phyloP scores from a whole-genome alignment of 2,329 filamentous ascomycete species.

The Ophiocordyceps camponoti-rufipedis region DNA sequence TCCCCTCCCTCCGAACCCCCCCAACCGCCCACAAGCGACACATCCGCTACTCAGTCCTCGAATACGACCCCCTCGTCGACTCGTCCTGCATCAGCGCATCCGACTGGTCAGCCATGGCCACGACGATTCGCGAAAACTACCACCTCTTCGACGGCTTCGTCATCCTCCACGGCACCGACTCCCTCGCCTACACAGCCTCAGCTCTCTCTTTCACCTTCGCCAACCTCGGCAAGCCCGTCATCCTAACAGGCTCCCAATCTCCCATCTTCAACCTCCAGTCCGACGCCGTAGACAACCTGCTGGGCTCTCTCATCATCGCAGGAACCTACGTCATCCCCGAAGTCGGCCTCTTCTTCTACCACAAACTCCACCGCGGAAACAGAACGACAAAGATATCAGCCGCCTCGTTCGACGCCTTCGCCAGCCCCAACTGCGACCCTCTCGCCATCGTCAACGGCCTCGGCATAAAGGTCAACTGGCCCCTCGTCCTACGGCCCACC shows the following conservation, averaged over 20 bases:
- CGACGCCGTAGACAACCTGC: conserved; percentile 78
- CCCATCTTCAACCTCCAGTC: conserved; percentile 83
- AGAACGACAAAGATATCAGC: conserved; percentile 76
- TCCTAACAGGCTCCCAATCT: conserved; percentile 67
- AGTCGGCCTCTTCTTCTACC: conserved; percentile 86
- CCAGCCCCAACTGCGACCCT: conserved; percentile 69
- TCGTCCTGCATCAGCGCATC: conserved; percentile 76
- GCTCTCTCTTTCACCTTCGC: conserved; percentile 87
- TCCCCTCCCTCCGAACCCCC: conserved; percentile 62
- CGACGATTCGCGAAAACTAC: conserved; percentile 69
- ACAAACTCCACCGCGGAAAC: conserved; percentile 78
- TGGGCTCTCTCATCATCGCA: conserved; percentile 75
- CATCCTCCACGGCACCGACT: conserved; percentile 80
- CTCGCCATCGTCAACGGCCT: conserved; percentile 68
- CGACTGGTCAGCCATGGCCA: conserved; percentile 73
- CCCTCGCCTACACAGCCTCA: conserved; percentile 73
- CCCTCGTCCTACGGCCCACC: conserved; percentile 55
- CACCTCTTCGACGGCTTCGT: conserved; percentile 81
- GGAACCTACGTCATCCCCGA: conserved; percentile 87
- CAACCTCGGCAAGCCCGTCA: conserved; percentile 78
- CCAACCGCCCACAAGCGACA: conserved; percentile 63
- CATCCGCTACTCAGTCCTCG: conserved; percentile 67
- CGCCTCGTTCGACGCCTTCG: conserved; percentile 73
- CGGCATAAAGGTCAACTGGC: conserved; percentile 67
- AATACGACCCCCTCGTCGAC: conserved; percentile 72